Base-by-base conservation (phyloP, 305 asterid species). In the Andrographis paniculata region DNA sequence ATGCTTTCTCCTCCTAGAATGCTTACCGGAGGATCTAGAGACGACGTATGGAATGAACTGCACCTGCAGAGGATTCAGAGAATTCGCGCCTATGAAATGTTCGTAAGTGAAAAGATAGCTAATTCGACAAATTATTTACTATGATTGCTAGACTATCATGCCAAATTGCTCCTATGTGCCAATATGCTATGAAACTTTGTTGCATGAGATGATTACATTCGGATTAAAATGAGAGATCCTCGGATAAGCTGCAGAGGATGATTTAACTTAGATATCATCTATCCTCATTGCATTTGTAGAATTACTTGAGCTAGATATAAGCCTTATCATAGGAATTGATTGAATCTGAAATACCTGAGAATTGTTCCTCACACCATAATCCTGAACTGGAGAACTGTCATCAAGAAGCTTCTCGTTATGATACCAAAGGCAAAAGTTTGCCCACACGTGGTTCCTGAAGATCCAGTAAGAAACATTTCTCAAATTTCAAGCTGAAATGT, bases 351-450 rank as follows among this genome's bases (percentile, higher is more conserved):
- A 39, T 72, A 84, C 97, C 97, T 76, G 80, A 61, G 88, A 80
- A 56, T 79, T 74, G 81, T 78, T 84, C 69, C 84, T 60, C 28
- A 82, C 65, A 23, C 87, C 81, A 42, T 76, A 74, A 60, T 62
- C 70, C 56, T 82, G 79, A 65, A 88, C 91, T 13, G 70, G 46
- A 35, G 77, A 65, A 55, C 43, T 50, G 44, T 82, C 92, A n/a
- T 76, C 72, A 4, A 83, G 87, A 9, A 87, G 76, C 81, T 82
- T 89, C 57, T 77, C 82, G 36, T 72, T 89, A 61, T 72, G 81
- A 66, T 60, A 47, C 18, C 71, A 55, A 59, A 82, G 86, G 63
- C 93, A 82, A 49, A 75, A 80, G 48, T 84, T 84, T 48, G 74
- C 72, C 95, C 93, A 79, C 0, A 88, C 93, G 58, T 77, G 95